Base-by-base conservation (phyloP, 2,329 filamentous ascomycete genomes). In the Rutstroemia sp. region DNA sequence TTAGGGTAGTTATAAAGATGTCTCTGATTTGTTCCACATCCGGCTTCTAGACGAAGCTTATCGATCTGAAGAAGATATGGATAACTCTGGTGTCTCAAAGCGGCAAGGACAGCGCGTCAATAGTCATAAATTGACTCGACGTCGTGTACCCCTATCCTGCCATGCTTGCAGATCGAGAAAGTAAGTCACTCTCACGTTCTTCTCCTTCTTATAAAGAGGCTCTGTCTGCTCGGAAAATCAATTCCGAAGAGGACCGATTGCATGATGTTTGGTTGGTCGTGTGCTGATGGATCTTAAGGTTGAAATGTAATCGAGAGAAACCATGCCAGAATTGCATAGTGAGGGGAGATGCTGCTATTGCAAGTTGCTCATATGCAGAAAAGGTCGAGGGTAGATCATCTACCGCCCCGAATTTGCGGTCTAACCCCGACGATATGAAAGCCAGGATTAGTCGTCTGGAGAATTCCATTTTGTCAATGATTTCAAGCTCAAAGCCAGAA, bases 381-480 rank as follows among this genome's bases (percentile, higher is more conserved):
- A 73, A 73, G 60, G 73, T 73, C 2, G 71, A 71, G 59, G 74
- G 73, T 63, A 69, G 68, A 52, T 66, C 64, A 48, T 63, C 70
- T 30, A 25, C 17, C 38, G 21, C 48, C 4, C 44, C 51, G 16
- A 58, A 54, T 51, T 56, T 51, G 14, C 56, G 51, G 12, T 54
- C 57, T 8, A 60, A 63, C 49, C 44, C 54, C 16, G 76, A 74
- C 67, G 74, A 75, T 68, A 78, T 82, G 77, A 74, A 77, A 17
- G 76, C 76, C 12, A 71, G 79, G 49, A 70, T 82, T 39, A 76
- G 75, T 67, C 73, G 77, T 19, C 77, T 83, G 0, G 79, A 82
- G 67, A 75, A 74, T 56, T 79, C 82, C 73, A 78, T 82, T 27
- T 70, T 78, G 25, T 74, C 71, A 37, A 79, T 82, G 73, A 76